Evolutionary conservation across 352 stramenopile species (phyloP), one percentile per base, ranked within the genome.

Genomic region (Globisporangium acanthophoron): DNA sequence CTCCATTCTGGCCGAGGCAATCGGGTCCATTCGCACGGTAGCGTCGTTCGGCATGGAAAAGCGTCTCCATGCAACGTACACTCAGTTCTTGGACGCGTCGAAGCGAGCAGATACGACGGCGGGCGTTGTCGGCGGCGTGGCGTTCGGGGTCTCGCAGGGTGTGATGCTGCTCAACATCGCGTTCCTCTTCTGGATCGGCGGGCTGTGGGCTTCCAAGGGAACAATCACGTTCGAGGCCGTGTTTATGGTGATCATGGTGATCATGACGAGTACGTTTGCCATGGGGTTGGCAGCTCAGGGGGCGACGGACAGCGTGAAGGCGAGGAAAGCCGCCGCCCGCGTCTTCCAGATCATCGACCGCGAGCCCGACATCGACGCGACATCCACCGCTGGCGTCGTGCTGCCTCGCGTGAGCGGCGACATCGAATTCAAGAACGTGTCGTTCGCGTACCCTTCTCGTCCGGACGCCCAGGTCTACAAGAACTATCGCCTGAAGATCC

Each of bases 391-490:
- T 13, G 48, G 48, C 2, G 29, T 16, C 16, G 48, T 40, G 3
- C 51, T 37, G 20, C 33, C 35, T 5, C 35, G 18, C 35, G 35
- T 56, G n/a, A 11, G 47, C 20, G 90, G 94, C 16, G 63, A 62
- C 20, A 75, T 97, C 45, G 61, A 78, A 6, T 92, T 98, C 59
- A 39, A 84, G 11, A 67, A 96, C 61, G 76, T 98, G 12, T 59
- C 60, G 2, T 85, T 85, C 56, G 53, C 61, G 5, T 85, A 85
- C 45, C 75, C 75, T 20, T 80, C 74, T 9, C 75, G 75, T 2
- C 75, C 75, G 0, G 61, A 80, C 16, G 58, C 75, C 5, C 53
- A 62, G 0, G 67, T 85, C 15, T 83, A 66, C 39, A 58, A 56
- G 3, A 57, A 59, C 3, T 85, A 82, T 59, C 76, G 60, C 9